These are phyloP conservation scores for Colletotrichum horii DNA, from an alignment of 2,329 filamentous ascomycete genomes.

Conservation along the genomic window DNA sequence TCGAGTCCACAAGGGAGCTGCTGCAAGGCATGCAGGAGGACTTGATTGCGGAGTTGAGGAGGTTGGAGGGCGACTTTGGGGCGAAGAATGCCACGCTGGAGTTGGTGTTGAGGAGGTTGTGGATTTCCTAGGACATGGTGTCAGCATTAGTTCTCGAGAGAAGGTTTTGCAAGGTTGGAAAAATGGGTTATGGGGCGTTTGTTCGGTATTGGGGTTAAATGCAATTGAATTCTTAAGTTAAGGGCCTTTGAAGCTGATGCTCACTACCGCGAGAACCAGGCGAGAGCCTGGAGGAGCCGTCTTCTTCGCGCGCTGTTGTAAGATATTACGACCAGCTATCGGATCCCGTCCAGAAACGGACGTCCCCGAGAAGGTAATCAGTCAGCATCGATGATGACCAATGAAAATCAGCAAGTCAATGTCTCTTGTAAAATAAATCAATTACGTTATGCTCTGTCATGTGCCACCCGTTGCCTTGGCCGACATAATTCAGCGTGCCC, in stretches of 20 bases:
- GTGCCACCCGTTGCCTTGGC: not conserved
- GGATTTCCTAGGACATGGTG: not conserved
- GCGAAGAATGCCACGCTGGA: not conserved
- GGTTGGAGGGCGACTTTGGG: not conserved
- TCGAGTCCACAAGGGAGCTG: not conserved
- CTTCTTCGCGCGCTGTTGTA: not conserved
- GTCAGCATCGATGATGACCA: accelerated
- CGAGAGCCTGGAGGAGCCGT: not conserved
- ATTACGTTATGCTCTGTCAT: not conserved
- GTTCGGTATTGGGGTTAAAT: not conserved
- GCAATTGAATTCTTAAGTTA: accelerated
- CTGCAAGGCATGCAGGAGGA: not conserved
- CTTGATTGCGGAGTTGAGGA: not conserved
- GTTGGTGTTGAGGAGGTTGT: not conserved
- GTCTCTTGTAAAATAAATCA: not conserved
- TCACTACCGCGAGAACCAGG: not conserved
- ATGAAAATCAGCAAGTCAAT: not conserved
- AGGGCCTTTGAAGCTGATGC: not conserved
- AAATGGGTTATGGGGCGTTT: not conserved
- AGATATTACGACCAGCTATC: accelerated
- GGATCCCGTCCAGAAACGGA: accelerated
- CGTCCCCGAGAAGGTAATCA: accelerated
- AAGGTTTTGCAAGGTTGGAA: accelerated
- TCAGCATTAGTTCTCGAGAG: accelerated
- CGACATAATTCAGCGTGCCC: not conserved